Conservation (phyloP, 78 protist species). For the Ministeria vibrans region DNA sequence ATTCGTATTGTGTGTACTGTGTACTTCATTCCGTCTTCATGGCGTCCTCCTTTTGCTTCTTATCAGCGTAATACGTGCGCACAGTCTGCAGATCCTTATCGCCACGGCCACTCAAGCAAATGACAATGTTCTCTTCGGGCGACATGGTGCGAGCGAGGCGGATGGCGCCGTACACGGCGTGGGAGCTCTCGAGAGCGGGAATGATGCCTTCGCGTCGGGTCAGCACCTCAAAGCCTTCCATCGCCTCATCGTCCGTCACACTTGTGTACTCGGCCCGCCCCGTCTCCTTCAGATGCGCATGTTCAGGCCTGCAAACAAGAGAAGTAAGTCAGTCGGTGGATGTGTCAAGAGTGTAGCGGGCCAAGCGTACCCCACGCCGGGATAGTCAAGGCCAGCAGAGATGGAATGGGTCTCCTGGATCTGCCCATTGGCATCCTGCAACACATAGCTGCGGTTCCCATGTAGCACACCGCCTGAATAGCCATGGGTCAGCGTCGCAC, state of each 20-base stretch:
- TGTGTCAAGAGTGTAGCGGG: too few species aligned
- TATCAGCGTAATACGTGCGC: too few species aligned
- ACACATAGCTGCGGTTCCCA: slow-evolving; percentile 71
- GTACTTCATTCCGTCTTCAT: too few species aligned
- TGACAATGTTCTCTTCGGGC: slow-evolving; percentile 34
- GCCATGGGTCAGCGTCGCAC: slow-evolving; percentile 9
- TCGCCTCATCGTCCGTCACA: slow-evolving; percentile 52
- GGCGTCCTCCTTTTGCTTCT: too few species aligned
- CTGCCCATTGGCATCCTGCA: slow-evolving; percentile 61
- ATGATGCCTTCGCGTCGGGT: slow-evolving; percentile 56
- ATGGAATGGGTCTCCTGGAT: slow-evolving; percentile 68
- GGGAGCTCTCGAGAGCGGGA: slow-evolving; percentile 84
- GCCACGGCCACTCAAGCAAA: slow-evolving; percentile 71
- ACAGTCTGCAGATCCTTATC: slow-evolving; percentile 64
- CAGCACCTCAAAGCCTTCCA: slow-evolving; percentile 34
- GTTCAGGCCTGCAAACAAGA: too few species aligned
- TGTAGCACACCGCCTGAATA: slow-evolving; percentile 60
- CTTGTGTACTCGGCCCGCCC: slow-evolving; percentile 32
- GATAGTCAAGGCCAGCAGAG: slow-evolving; percentile 80
- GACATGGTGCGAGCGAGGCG: slow-evolving; percentile 39
- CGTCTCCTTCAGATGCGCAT: slow-evolving; percentile 62
- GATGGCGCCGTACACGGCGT: slow-evolving; percentile 65
- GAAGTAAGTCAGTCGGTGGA: too few species aligned
- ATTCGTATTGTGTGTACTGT: too few species aligned
- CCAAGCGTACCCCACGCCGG: slow-evolving; percentile 88